These are phyloP conservation scores for Colletotrichum eremochloae DNA, from an alignment of 2,329 filamentous ascomycete species.

Conservation along the genomic window DNA sequence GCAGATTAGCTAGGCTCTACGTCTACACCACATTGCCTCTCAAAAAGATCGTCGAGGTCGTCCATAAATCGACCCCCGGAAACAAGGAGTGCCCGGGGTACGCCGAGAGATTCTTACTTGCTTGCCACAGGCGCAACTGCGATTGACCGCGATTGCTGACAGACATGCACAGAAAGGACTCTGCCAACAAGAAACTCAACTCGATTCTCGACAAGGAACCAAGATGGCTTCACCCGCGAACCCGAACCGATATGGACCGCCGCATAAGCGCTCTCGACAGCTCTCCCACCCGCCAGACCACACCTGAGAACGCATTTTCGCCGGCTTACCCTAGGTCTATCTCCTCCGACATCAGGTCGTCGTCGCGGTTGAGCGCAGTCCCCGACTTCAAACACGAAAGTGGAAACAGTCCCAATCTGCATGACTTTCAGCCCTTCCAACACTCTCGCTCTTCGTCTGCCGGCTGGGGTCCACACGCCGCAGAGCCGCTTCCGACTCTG, in stretches of 20 bases:
- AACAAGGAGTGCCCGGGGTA: conserved; percentile 39
- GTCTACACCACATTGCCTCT: conserved; percentile 68
- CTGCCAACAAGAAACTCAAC: conserved; percentile 70
- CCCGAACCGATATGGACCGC: conserved; percentile 63
- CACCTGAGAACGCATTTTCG: conserved; percentile 28
- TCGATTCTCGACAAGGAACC: conserved; percentile 70
- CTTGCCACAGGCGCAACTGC: conserved; percentile 25
- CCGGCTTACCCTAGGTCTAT: conserved; percentile 25
- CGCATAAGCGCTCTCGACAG: conserved; percentile 61
- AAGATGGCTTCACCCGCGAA: conserved; percentile 68
- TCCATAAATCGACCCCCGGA: conserved; percentile 55
- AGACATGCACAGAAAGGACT: conserved; percentile 61
- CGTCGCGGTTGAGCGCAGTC: conserved; percentile 7
- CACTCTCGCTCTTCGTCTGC: conserved; percentile 28
- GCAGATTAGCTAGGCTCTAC: conserved; percentile 69
- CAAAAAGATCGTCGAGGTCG: conserved; percentile 62
- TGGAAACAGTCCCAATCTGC: conserved; percentile 26
- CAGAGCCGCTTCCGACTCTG: conserved; percentile 28
- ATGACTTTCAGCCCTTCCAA: conserved; percentile 15
- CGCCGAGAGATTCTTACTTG: background rate
- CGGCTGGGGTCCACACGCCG: conserved; percentile 19
- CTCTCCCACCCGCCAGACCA: conserved; percentile 52
- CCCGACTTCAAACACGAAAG: conserved; percentile 38
- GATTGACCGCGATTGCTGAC: conserved; percentile 35
- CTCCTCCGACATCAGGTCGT: conserved; percentile 23